Conservation (phyloP, 2,329 filamentous ascomycete species). For the Rhynchosporium secalis region DNA sequence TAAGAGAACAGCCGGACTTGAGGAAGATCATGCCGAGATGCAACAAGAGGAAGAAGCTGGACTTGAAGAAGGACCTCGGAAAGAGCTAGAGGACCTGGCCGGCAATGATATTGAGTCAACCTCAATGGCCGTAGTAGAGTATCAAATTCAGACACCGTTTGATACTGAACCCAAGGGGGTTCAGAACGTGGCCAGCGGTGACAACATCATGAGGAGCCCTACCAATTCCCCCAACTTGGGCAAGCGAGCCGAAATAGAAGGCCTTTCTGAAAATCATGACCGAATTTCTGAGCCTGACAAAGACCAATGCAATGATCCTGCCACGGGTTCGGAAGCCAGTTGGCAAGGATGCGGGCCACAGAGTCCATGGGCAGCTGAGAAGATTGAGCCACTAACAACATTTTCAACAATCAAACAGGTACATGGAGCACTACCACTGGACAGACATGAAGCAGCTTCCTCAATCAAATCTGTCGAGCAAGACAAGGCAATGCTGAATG, state of each 20-base stretch:
- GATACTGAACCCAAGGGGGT: background rate
- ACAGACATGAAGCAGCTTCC: background rate
- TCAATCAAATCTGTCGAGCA: background rate
- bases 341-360: slow-evolving; percentile 28
- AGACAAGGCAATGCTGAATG: background rate
- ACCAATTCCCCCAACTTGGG: background rate
- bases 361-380: slow-evolving; percentile 37
- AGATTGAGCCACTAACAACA: slow-evolving; percentile 10
- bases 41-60: too few species aligned
- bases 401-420: background rate
- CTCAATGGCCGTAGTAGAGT: background rate
- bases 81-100: background rate
- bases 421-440: background rate
- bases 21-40: too few species aligned
- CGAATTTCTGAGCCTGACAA: background rate
- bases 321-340: slow-evolving; percentile 16
- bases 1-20: too few species aligned
- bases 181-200: background rate
- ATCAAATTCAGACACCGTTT: background rate
- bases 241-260: background rate
- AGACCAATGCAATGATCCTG: background rate
- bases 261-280: background rate
- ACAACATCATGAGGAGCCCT: too few species aligned
- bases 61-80: background rate
- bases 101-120: background rate